Percentiles rank a stretch among this genome's conserved stretches.
These are phyloP conservation scores for Paramecium bursaria DNA, from an alignment of 73 alveolate genomes.

Conservation along the genomic window DNA sequence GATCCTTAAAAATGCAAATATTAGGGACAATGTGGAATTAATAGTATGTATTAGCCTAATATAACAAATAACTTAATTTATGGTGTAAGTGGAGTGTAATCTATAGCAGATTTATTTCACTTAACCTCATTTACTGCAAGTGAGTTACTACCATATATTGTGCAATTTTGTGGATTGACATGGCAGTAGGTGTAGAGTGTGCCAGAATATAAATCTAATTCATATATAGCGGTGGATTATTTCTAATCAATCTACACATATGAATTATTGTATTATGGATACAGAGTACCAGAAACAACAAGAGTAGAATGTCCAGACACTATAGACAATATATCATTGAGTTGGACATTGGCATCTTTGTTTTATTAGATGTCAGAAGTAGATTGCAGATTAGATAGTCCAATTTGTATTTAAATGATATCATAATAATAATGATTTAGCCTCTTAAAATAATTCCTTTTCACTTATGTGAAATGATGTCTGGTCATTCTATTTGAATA, in stretches of 20 bases:
- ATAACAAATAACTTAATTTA: conserved; percentile 28
- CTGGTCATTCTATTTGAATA: no score
- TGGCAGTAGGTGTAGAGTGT: not conserved
- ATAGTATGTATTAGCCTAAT: conserved; percentile 34
- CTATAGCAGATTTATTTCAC: conserved; percentile 21
- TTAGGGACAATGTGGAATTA: conserved; percentile 48
- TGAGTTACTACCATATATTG: not conserved
- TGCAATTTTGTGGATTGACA: not conserved
- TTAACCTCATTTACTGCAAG: not conserved
- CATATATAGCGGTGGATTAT: conserved; percentile 31
- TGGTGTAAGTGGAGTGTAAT: conserved; percentile 65
- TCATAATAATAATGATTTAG: no score
- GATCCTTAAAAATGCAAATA: conserved; percentile 41
- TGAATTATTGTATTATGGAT: conserved; percentile 37
- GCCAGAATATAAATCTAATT: conserved; percentile 19
- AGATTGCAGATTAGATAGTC: no score
- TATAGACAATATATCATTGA: not conserved
- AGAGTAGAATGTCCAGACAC: not conserved
- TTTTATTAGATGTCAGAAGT: no score
- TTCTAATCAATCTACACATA: conserved; percentile 4
- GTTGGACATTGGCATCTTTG: conserved; percentile 50
- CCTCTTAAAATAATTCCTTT: no score
- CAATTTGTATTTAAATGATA: no score
- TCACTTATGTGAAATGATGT: no score
- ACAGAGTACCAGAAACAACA: not conserved